A percentile compares a stretch with the other conserved stretches of the same genome.
Conservation (phyloP, 2,329 filamentous ascomycete species). For the Trichoderma koningiopsis region DNA sequence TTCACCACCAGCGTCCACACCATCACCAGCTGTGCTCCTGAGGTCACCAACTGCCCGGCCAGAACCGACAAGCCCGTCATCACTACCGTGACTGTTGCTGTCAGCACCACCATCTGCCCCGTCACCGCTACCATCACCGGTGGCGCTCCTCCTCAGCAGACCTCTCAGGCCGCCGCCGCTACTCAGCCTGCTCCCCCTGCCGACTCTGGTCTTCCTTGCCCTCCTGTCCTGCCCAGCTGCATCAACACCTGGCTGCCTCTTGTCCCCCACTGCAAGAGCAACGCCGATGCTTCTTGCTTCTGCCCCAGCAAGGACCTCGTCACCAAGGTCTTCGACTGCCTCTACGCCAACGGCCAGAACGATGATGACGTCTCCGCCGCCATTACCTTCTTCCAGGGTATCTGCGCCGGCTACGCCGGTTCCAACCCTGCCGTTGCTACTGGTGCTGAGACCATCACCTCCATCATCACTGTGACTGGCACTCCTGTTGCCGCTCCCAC, state of each 20-base stretch:
- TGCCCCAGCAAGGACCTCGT: conserved; percentile 79
- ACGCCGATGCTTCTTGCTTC: conserved; percentile 83
- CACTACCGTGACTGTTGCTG: conserved; percentile 56
- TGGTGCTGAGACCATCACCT: conserved; percentile 65
- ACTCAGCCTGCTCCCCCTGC: conserved; percentile 28
- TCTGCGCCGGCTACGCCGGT: conserved; percentile 76
- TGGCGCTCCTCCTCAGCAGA: conserved; percentile 25
- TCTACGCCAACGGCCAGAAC: conserved; percentile 72
- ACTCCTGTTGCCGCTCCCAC: conserved; percentile 53
- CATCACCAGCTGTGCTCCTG: conserved; percentile 52
- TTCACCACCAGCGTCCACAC: conserved; percentile 54
- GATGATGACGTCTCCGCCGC: conserved; percentile 69
- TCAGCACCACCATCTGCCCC: conserved; percentile 64
- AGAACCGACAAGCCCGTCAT: conserved; percentile 47
- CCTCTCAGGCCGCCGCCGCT: conserved; percentile 27
- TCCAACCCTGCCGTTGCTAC: conserved; percentile 86
- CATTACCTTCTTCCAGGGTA: conserved; percentile 83
- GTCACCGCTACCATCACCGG: conserved; percentile 55
- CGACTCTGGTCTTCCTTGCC: conserved; percentile 53
- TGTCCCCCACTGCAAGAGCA: conserved; percentile 72
- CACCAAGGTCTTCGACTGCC: conserved; percentile 76
- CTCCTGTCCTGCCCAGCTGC: conserved; percentile 79
- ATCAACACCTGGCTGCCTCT: conserved; percentile 85
- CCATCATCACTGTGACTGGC: conserved; percentile 58
- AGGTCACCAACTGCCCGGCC: conserved; percentile 55